Evolutionary conservation across 2,329 filamentous ascomycete genomes (phyloP).

Genomic region (Lomentospora prolificans): DNA sequence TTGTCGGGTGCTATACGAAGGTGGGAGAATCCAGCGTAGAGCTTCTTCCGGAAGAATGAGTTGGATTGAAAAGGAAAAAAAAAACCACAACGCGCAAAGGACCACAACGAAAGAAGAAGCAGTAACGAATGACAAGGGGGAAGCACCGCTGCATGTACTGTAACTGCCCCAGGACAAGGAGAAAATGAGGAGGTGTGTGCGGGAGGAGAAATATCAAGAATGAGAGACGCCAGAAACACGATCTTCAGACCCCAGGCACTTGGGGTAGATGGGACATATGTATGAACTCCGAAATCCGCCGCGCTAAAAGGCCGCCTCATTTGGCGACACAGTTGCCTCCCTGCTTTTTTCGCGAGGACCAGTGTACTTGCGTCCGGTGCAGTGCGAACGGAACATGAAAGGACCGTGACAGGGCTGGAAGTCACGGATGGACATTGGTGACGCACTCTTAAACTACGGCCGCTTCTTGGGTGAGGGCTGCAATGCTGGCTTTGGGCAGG

Average conservation of each 20-base stretch:
- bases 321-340: neutral
- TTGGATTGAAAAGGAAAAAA: neutral
- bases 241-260: conserved; percentile 5
- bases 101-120: neutral
- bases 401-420: conserved; percentile 6
- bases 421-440: conserved; percentile 4
- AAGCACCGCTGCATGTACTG: neutral
- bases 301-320: neutral
- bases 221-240: conserved; percentile 5
- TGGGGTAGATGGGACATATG: conserved; percentile 1
- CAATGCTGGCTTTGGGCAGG: too few species aligned
- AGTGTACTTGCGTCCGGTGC: neutral
- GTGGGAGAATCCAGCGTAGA: conserved; percentile 5
- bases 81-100: neutral
- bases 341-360: neutral
- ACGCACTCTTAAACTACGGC: conserved; percentile 1
- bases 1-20: neutral
- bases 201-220: neutral
- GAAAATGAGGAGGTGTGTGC: neutral
- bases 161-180: neutral
- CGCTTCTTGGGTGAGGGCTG: neutral
- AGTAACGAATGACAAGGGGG: neutral
- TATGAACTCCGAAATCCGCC: neutral
- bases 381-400: neutral
- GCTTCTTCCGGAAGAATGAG: neutral